Evolutionary conservation across 2,329 filamentous ascomycete genomes (phyloP), one percentile per base, ranked within the genome.

Genomic region (Hyphodiscus sp.): DNA sequence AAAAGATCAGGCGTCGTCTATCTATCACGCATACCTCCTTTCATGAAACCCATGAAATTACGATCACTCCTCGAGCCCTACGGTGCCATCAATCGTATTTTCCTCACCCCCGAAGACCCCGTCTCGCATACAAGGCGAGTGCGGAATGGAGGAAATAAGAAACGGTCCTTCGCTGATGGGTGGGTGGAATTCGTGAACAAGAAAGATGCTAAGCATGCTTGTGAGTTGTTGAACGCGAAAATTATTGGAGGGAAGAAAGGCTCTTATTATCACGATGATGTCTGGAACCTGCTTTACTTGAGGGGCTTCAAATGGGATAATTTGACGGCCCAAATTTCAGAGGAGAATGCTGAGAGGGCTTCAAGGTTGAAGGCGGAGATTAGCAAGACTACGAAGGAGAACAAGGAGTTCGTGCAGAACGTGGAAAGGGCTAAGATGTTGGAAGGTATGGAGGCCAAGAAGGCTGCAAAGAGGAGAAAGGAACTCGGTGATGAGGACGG

Each of bases 181-280:
- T 95, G 89, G 89, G 82, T 94, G 26, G 90, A 95, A 69, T 95
- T 92, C 64, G 70, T 82, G 38, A 77, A 79, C 58, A 94, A 94
- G 70, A 78, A 78, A 58, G 84, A 91, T 58, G 89, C 89, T 38
- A 90, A 91, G 68, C 74, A 80, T n/a, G 85, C 82, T 0, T 87
- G 84, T 48, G 86, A 89, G 61, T 77, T 87, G 23, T 75, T 95
- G 48, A 95, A 95, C 66, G 86, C 86, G 43, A 81, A 80, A 58
- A 88, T 80, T 13, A 87, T 94, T 55, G 89, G 89, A 49, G 89
- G 89, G 23, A 91, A 91, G 73, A 95, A 95, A 73, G 80, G 88
- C 13, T 81, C 80, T 47, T 90, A 87, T 68, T 95, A 92, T 73
- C 82, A 87, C 63, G 89, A 95, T 68, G 89, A 95, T 68, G 79